Conservation (phyloP, 805 yeast species). For the Suhomyces kilbournensis region DNA sequence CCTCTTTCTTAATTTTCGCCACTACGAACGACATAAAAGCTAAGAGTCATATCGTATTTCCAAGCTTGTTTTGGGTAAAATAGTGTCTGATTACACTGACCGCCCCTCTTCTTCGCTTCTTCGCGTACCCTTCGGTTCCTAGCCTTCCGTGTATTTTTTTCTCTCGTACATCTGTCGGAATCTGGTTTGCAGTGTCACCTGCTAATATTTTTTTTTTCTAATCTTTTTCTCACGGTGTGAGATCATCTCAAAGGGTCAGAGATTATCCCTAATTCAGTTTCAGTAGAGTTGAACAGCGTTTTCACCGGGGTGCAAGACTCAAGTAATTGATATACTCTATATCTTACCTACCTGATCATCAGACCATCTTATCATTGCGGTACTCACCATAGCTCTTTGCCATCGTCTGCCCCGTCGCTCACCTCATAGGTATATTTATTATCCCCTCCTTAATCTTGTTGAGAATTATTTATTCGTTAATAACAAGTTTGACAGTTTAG, state of each 20-base stretch:
- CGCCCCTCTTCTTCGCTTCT: background rate
- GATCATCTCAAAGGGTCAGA: slow-evolving; percentile 5
- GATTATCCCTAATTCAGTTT: background rate
- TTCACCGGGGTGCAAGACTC: background rate
- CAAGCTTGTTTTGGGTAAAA: background rate
- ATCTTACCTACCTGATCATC: background rate
- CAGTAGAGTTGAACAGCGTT: background rate
- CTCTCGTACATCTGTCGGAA: background rate
- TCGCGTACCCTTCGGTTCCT: background rate
- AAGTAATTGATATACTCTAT: background rate
- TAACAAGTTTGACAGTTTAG: background rate
- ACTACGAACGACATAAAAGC: background rate
- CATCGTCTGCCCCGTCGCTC: background rate
- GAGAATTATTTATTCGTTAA: background rate
- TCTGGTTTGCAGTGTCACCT: background rate
- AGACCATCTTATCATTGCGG: background rate
- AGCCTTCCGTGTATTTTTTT: background rate
- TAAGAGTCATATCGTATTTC: background rate
- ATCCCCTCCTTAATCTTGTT: background rate
- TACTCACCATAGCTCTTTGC: background rate
- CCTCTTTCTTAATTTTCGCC: background rate
- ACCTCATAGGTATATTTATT: background rate
- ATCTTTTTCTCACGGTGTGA: slow-evolving; percentile 2
- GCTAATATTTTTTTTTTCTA: background rate
- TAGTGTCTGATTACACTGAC: background rate